Evolutionary conservation across 768 basidiomycete species (phyloP).

Genomic region (Lepiota subincarnata): DNA sequence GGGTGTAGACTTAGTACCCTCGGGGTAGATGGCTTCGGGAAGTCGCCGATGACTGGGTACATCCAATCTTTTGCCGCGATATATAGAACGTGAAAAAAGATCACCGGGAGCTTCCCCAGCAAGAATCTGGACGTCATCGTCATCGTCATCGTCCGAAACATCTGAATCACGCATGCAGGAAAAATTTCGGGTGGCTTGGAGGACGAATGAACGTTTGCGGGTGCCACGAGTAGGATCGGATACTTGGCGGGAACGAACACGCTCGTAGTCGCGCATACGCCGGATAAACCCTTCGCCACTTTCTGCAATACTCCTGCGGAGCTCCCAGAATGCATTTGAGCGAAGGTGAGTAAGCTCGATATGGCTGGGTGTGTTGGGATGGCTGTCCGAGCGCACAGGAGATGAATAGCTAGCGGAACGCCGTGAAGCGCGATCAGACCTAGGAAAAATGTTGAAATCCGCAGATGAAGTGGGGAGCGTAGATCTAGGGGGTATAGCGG

Average conservation of each 20-base stretch:
- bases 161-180: constrained; percentile 22
- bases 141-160: constrained; percentile 49
- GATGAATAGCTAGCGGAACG: constrained; percentile 11
- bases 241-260: constrained; percentile 35
- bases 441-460: constrained; percentile 43
- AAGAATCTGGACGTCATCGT: constrained; percentile 57
- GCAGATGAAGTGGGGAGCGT: constrained; percentile 44
- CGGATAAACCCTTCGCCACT: constrained; percentile 64
- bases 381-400: constrained; percentile 1
- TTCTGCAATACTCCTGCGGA: constrained; percentile 57
- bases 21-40: background rate
- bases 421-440: constrained; percentile 12
- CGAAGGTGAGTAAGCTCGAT: constrained; percentile 35
- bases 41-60: background rate
- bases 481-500: constrained; percentile 16
- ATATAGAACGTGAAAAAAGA: constrained; percentile 17
- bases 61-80: constrained; percentile 34
- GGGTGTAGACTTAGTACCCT: background rate
- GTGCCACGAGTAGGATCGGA: constrained; percentile 19
- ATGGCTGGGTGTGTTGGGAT: constrained; percentile 12
- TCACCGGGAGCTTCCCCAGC: constrained; percentile 29
- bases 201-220: constrained; percentile 30
- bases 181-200: constrained; percentile 10
- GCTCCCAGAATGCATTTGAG: constrained; percentile 62
- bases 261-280: constrained; percentile 73